These are phyloP conservation scores for Asterochloris erici DNA, from an alignment of 139 green algal species.

Conservation along the genomic window DNA sequence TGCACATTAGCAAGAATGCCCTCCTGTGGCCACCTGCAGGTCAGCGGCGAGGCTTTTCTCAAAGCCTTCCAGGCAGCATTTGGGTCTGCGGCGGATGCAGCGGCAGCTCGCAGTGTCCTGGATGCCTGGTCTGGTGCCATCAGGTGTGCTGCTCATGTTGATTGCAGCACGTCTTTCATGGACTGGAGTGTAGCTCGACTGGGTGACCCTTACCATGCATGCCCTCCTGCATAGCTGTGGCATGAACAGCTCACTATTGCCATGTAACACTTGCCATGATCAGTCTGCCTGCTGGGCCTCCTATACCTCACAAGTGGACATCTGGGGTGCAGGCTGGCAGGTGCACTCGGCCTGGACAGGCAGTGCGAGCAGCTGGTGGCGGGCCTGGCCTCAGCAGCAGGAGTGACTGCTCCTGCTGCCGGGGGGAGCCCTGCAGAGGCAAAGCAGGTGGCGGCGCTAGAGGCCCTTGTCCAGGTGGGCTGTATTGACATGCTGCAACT, in stretches of 20 bases:
- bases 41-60: conserved; percentile 46
- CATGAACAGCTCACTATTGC: too few species aligned
- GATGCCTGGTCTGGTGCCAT: conserved; percentile 43
- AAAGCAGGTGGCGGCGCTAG: conserved; percentile 67
- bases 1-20: neutral
- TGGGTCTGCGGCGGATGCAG: conserved; percentile 28
- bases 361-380: conserved; percentile 49
- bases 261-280: too few species aligned
- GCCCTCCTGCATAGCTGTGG: too few species aligned
- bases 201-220: too few species aligned
- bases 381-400: conserved; percentile 39
- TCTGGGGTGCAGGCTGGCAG: conserved; percentile 39
- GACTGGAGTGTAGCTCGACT: too few species aligned
- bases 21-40: conserved; percentile 23
- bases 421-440: conserved; percentile 22
- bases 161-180: too few species aligned
- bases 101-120: conserved; percentile 35
- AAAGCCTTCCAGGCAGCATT: conserved; percentile 47
- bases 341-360: conserved; percentile 58
- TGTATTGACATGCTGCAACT: too few species aligned
- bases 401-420: conserved; percentile 14
- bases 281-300: too few species aligned
- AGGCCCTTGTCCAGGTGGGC: conserved; percentile 48
- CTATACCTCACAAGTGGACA: too few species aligned
- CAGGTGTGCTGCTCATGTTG: neutral